phyloP scores from a whole-genome alignment of 2,329 filamentous ascomycete genomes.

The Spiromastix sp. region DNA sequence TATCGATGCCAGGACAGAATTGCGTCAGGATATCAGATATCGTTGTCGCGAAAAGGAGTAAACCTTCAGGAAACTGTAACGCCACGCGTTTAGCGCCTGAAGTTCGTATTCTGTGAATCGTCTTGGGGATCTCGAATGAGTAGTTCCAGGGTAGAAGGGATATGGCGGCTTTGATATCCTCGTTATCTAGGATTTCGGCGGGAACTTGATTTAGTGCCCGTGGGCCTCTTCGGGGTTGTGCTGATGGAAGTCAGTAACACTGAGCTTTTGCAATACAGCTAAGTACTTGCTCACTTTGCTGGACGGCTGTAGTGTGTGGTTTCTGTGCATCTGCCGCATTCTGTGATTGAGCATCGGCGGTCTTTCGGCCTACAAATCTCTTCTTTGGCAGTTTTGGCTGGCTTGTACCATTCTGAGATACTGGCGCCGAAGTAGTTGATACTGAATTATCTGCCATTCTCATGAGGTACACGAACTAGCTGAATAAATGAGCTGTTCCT shows the following conservation, averaged over 20 bases:
- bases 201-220: conserved; percentile 88
- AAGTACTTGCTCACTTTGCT: conserved; percentile 24
- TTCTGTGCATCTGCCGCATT: conserved; percentile 46
- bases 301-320: conserved; percentile 32
- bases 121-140: conserved; percentile 97
- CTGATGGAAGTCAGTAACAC: conserved; percentile 40
- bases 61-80: conserved; percentile 92
- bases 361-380: conserved; percentile 76
- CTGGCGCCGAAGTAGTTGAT: too few relatives aligned
- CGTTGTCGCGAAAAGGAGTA: conserved; percentile 91
- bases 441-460: too few relatives aligned
- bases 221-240: conserved; percentile 60
- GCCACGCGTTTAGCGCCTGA: conserved; percentile 72
- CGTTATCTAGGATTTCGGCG: conserved; percentile 71
- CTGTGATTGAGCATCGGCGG: conserved; percentile 48
- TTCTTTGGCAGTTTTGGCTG: conserved; percentile 65
- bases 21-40: conserved; percentile 92
- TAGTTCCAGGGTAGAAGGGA: conserved; percentile 87
- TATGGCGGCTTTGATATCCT: conserved; percentile 78
- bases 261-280: conserved; percentile 4
- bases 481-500: too few relatives aligned
- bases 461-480: too few relatives aligned
- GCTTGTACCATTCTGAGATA: neutral
- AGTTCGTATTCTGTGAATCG: conserved; percentile 82
- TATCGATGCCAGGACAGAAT: conserved; percentile 86